Evolutionary conservation across 345 rosid genomes (phyloP), one percentile per base, ranked within the genome.

Genomic region (Eutrema heterophyllum): DNA sequence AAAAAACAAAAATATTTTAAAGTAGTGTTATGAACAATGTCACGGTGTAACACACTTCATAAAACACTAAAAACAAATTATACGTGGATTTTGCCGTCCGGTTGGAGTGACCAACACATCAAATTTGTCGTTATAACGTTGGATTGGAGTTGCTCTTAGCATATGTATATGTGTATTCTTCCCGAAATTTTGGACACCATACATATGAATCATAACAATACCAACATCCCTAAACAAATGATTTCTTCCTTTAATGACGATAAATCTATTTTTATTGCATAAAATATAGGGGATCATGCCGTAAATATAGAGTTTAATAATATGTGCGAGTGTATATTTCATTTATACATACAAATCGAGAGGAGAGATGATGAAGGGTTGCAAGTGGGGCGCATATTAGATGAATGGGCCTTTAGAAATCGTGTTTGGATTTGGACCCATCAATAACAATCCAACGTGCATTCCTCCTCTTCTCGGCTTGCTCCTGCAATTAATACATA

Each of bases 391-490:
- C 24, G 45, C 15, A 15, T 18, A 56, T 58, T 49, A 38, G 16
- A 41, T 44, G 70, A 72, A 33, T 21, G 48, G 70, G 77, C 77
- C 40, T 9, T 32, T 60, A 11, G 12, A 43, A 64, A 63, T 12
- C 38, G 56, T 21, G 24, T 40, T n/a, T 14, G 30, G 48, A 53
- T 35, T 14, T 53, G 33, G 55, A 18, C 35, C 36, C 38, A 45
- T 32, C 70, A 26, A 21, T 29, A 7, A 24, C 24, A 30, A 26
- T 56, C 48, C 26, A 53, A 65, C 57, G 26, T 63, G 55, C 56
- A 32, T 12, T 21, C 38, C 16, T 49, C 15, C 30, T 5, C 38
- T 15, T 36, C 45, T 21, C 63, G 16, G 44, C 76, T 21, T 72
- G 63, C 46, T 33, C 35, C 12, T n/a, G 21, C 64, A 64, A 2